Evolutionary conservation across 176 grass and related monocot species (phyloP), one percentile per base, ranked within the genome.

Genomic region (Oryza meridionalis): DNA sequence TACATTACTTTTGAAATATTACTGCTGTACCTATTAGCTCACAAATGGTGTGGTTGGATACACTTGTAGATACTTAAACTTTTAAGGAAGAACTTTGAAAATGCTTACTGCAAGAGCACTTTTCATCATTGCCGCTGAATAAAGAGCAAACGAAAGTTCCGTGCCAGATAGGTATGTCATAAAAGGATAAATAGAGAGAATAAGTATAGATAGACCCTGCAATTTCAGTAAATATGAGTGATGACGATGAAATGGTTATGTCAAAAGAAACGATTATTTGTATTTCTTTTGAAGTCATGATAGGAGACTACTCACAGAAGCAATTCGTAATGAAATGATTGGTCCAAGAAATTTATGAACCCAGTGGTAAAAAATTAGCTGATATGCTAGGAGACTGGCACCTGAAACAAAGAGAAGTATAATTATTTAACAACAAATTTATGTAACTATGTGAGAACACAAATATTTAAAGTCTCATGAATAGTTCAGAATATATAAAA

Each of bases 131-230:
- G 88, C 87, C 74, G 90, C 93, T 81, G 66, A 88, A 73, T 86
- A 88, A 38, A 92, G 75, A 61, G 82, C 79, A 1, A 90, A 58
- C 19, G n/a, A 49, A 88, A 92, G 90, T 71, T 17, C 5, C 58
- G 76, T 4, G 69, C 87, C 82, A 14, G 79, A 90, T 47, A 94
- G 75, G 25, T 92, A 66, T 29, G 93, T 86, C 90, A 94, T 90
- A 67, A 81, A 94, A 2, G 93, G 93, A 86, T 86, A 94, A 70
- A 74, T 70, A 10, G 77, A 83, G 78, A 94, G 87, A 73, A 94
- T 67, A 67, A 91, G 75, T 46, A 95, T 75, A 61, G 82, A 80
- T 61, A 91, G 62, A 84, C 45, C 84, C 92, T 94, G 86, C 58
- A 92, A 86, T 77, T 19, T 32, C 61, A 46, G 11, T 67, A 70